Conservation (phyloP, 352 stramenopile genomes). For the Phytophthora fragariaefolia region DNA sequence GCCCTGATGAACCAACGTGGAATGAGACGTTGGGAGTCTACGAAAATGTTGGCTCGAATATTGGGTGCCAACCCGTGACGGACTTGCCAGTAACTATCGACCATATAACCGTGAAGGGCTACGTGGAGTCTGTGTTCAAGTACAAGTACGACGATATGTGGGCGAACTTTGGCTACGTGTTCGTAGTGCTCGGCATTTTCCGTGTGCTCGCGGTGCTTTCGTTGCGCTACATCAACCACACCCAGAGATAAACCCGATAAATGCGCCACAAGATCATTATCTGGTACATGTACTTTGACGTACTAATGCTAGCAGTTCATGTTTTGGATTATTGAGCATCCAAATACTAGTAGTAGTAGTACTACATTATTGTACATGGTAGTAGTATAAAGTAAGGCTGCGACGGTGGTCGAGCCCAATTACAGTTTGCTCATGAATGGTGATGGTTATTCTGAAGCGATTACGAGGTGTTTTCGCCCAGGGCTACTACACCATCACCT, state of each 20-base stretch:
- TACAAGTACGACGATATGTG: slow-evolving; percentile 31
- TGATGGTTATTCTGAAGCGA: slow-evolving; percentile 2
- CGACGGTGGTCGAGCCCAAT: too few species aligned
- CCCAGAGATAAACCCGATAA: slow-evolving; percentile 37
- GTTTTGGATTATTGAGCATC: too few species aligned
- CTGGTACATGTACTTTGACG: not conserved
- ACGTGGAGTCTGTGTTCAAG: slow-evolving; percentile 30
- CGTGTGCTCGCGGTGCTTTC: slow-evolving; percentile 30
- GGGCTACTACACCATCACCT: not conserved
- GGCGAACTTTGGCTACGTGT: slow-evolving; percentile 33
- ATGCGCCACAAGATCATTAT: not conserved
- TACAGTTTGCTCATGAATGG: too few species aligned
- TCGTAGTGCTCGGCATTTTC: slow-evolving; percentile 37
- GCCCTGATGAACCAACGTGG: slow-evolving; percentile 29
- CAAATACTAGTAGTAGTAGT: too few species aligned
- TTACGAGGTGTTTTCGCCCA: slow-evolving; percentile 10
- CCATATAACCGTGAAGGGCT: slow-evolving; percentile 22
- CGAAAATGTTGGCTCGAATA: slow-evolving; percentile 22
- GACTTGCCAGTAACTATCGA: slow-evolving; percentile 19
- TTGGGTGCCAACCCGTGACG: slow-evolving; percentile 30
- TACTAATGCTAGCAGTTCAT: too few species aligned
- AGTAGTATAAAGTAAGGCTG: too few species aligned
- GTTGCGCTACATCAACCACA: slow-evolving; percentile 49
- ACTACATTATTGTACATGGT: too few species aligned
- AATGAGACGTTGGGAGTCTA: slow-evolving; percentile 22